Percentiles rank a stretch among this genome's conserved stretches.
Evolutionary conservation across 75 land plant species (phyloP).

Genomic region (Cunninghamia lanceolata): DNA sequence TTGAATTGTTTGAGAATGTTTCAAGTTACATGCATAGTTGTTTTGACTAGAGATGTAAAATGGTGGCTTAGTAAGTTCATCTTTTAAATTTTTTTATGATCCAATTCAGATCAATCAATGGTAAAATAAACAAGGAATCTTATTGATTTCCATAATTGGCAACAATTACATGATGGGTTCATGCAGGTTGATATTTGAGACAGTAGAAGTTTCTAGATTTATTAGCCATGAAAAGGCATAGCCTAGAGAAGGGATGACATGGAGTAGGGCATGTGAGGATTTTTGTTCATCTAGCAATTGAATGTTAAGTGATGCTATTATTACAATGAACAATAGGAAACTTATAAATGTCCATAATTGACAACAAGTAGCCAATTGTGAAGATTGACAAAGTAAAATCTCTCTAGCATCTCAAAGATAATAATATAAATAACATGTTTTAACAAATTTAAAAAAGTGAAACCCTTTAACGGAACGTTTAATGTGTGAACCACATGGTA

Average conservation of each 20-base stretch:
- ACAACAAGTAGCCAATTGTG: not conserved
- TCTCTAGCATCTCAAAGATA: not conserved
- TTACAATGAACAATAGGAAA: not conserved
- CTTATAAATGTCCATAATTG: not conserved
- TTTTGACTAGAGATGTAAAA: too few relatives aligned
- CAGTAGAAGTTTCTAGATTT: not conserved
- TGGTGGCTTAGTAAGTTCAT: too few relatives aligned
- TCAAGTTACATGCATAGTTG: too few relatives aligned
- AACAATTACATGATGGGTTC: too few relatives aligned
- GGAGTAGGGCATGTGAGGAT: not conserved
- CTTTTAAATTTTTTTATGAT: too few relatives aligned
- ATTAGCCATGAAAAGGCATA: not conserved
- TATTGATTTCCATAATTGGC: too few relatives aligned
- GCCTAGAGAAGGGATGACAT: not conserved
- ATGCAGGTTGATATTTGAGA: too few relatives aligned
- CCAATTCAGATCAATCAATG: too few relatives aligned
- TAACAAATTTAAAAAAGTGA: not conserved
- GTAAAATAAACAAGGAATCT: too few relatives aligned
- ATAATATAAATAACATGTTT: not conserved
- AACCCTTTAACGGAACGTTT: not conserved
- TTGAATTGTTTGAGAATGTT: too few relatives aligned
- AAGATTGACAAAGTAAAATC: too few relatives aligned
- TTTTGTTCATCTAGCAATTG: not conserved
- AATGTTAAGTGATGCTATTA: not conserved
- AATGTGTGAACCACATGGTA: not conserved